phyloP scores from a whole-genome alignment of 2,329 filamentous ascomycete species.

The Penicillium paneum region DNA sequence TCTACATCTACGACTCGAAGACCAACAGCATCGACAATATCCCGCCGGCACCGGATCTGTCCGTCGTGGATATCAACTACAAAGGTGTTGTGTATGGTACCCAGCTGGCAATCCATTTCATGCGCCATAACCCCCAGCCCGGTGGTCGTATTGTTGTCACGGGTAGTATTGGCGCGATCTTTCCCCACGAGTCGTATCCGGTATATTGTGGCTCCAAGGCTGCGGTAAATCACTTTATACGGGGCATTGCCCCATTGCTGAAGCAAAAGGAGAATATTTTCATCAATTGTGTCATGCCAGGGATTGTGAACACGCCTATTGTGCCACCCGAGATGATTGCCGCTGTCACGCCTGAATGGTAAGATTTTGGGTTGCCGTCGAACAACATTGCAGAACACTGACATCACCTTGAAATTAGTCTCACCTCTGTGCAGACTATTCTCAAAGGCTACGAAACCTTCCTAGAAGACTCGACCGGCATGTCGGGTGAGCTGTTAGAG shows the following conservation, averaged over 20 bases:
- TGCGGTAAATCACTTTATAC: slow-evolving; percentile 45
- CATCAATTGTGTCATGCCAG: slow-evolving; percentile 51
- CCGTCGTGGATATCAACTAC: slow-evolving; percentile 50
- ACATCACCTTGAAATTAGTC: slow-evolving; percentile 10
- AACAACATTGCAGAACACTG: neutral
- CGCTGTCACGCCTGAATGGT: slow-evolving; percentile 39
- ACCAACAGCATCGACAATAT: slow-evolving; percentile 31
- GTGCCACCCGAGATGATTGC: slow-evolving; percentile 46
- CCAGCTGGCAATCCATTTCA: slow-evolving; percentile 52
- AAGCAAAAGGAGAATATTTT: slow-evolving; percentile 48
- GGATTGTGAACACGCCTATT: slow-evolving; percentile 47
- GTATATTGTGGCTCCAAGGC: slow-evolving; percentile 55
- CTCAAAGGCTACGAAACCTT: slow-evolving; percentile 47
- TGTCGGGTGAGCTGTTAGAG: slow-evolving; percentile 48
- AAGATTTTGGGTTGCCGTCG: neutral
- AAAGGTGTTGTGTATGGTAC: slow-evolving; percentile 53
- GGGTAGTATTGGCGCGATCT: slow-evolving; percentile 44
- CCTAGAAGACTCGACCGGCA: slow-evolving; percentile 43
- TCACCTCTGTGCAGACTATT: slow-evolving; percentile 47
- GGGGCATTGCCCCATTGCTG: slow-evolving; percentile 39
- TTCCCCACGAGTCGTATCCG: slow-evolving; percentile 46
- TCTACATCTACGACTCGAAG: slow-evolving; percentile 44
- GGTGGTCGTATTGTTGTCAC: slow-evolving; percentile 49
- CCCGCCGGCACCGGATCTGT: slow-evolving; percentile 46
- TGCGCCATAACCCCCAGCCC: slow-evolving; percentile 48